A percentile compares a stretch with the other conserved stretches of the same genome.
Evolutionary conservation across 2,329 filamentous ascomycete genomes (phyloP).

Genomic region (Claviceps capensis): DNA sequence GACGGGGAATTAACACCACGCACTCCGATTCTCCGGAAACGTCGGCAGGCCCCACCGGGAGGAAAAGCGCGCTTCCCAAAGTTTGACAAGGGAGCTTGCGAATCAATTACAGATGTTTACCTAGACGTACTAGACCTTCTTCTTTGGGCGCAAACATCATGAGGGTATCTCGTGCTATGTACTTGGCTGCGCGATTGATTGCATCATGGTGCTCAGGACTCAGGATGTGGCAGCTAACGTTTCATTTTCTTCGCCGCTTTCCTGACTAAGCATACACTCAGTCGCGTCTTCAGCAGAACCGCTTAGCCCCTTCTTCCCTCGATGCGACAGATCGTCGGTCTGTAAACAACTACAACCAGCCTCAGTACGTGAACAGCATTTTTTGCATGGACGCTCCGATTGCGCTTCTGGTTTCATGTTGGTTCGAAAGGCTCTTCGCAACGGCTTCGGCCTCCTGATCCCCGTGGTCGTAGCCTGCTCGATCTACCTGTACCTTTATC

Average conservation of each 20-base stretch:
- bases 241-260: background rate
- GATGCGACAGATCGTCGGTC: background rate
- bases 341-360: background rate
- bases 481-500: constrained; percentile 77
- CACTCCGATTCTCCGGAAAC: too few relatives aligned
- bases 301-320: background rate
- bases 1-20: too few relatives aligned
- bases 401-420: constrained; percentile 36
- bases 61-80: too few relatives aligned
- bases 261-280: background rate
- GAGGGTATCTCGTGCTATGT: too few relatives aligned
- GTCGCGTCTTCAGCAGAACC: background rate
- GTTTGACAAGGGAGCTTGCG: too few relatives aligned
- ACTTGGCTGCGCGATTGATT: background rate
- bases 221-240: too few relatives aligned
- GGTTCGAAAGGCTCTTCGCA: constrained; percentile 38
- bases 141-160: too few relatives aligned
- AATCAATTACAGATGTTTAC: too few relatives aligned
- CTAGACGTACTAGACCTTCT: too few relatives aligned
- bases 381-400: constrained; percentile 5
- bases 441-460: constrained; percentile 36
- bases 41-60: too few relatives aligned
- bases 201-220: background rate
- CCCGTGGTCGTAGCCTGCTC: constrained; percentile 58
- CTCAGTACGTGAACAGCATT: background rate